phyloP scores from a whole-genome alignment of 2,329 filamentous ascomycete species.

The Dendryphion nanum region DNA sequence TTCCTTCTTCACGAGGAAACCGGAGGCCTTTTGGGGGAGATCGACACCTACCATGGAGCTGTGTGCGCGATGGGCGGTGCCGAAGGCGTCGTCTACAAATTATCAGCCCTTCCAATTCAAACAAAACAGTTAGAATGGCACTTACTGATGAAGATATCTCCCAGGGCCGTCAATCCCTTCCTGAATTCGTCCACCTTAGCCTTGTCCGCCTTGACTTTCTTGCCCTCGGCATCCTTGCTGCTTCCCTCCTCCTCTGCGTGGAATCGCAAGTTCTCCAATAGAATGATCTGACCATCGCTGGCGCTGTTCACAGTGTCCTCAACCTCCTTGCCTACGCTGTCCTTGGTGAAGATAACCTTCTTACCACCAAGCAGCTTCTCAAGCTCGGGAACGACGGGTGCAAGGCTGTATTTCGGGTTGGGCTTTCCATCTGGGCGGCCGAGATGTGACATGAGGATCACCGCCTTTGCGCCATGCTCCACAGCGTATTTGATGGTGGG shows the following conservation, averaged over 20 bases:
- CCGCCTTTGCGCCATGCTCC: conserved; percentile 85
- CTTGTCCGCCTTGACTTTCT: conserved; percentile 98
- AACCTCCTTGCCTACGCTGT: conserved; percentile 85
- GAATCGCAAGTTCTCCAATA: conserved; percentile 98
- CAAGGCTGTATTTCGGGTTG: conserved; percentile 91
- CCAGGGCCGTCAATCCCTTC: conserved; percentile 89
- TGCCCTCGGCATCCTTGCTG: conserved; percentile 87
- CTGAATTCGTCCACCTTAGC: conserved; percentile 89
- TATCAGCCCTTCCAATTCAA: conserved; percentile 19
- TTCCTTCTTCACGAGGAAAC: conserved; percentile 99
- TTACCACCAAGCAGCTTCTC: conserved; percentile 84
- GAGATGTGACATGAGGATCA: conserved; percentile 97
- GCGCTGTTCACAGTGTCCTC: conserved; percentile 88
- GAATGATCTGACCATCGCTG: conserved; percentile 75
- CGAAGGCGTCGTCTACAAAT: conserved; percentile 84
- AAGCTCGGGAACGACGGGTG: conserved; percentile 86
- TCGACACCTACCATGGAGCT: conserved; percentile 98
- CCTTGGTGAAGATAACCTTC: conserved; percentile 82
- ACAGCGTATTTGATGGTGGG: conserved; percentile 94
- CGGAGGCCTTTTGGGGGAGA: conserved; percentile 92
- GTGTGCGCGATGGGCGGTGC: conserved; percentile 96
- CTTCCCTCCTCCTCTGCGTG: conserved; percentile 98
- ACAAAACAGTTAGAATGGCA: not conserved
- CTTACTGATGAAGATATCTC: conserved; percentile 95
- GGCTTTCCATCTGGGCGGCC: conserved; percentile 88